Evolutionary conservation across 1,284 basidiomycete genomes (phyloP).

Genomic region (Puccinia novopanici): DNA sequence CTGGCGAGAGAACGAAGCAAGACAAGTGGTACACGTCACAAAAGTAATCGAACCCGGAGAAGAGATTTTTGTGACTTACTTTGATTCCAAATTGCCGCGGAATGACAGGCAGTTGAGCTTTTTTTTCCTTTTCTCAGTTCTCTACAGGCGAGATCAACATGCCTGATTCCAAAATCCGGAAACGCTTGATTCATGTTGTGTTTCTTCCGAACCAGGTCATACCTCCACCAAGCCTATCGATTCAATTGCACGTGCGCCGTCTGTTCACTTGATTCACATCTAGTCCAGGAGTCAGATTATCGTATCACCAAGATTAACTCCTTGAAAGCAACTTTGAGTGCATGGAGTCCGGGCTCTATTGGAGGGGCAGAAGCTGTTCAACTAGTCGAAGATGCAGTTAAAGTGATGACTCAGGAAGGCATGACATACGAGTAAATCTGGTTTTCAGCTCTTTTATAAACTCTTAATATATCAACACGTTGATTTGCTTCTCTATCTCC

Average conservation of each 20-base stretch:
- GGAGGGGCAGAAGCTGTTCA: constrained; percentile 36
- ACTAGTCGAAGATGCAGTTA: constrained; percentile 24
- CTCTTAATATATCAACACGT: neutral
- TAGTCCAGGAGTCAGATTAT: constrained; percentile 24
- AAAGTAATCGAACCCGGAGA: constrained; percentile 34
- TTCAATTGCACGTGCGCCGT: constrained; percentile 39
- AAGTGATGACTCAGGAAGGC: constrained; percentile 34
- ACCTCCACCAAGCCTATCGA: constrained; percentile 19
- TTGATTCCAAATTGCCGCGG: constrained; percentile 41
- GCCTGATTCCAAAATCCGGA: neutral
- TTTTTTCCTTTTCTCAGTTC: constrained; percentile 1
- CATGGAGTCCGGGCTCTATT: constrained; percentile 37
- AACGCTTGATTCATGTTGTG: neutral
- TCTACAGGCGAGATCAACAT: neutral
- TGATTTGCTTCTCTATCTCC: neutral
- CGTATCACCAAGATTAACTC: constrained; percentile 41
- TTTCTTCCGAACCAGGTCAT: neutral
- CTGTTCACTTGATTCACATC: constrained; percentile 21
- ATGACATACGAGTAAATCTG: constrained; percentile 45
- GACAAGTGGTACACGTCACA: constrained; percentile 35
- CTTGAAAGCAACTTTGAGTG: constrained; percentile 39
- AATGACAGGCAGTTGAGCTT: constrained; percentile 40
- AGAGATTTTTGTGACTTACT: constrained; percentile 46
- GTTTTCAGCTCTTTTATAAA: neutral
- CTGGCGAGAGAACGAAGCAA: constrained; percentile 34